Base-by-base conservation (phyloP, 2,329 filamentous ascomycete genomes). In the Monosporascus cannonballus region DNA sequence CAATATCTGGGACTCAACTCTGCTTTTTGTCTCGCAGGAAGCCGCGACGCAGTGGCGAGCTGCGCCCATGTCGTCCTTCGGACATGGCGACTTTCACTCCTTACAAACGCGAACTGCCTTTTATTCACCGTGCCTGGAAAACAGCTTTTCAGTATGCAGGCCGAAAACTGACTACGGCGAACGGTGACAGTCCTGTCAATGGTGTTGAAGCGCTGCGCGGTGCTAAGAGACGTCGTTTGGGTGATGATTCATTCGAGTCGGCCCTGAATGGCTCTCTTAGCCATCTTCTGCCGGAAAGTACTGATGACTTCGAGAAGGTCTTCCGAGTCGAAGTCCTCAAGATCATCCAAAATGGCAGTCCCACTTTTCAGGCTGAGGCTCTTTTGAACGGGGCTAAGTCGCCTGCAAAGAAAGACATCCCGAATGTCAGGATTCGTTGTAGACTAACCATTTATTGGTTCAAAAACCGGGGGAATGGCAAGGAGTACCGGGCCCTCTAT, bases 91-190 rank as follows among this genome's bases (percentile, higher is more conserved):
- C 70, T 61, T 69, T 71, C 63, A 71, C 67, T 63, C 70, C 71
- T 57, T 75, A 71, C 62, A 72, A 73, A 67, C 74, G 75, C 69
- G 73, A 71, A 60, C 69, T 76, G 52, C 78, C 79, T 55, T 82
- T 78, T 66, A 74, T 81, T 54, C 76, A 79, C 59, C 75, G 78
- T 64, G 79, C 77, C 63, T 80, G 76, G 77, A 70, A 75, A 56
- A 73, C 69, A 56, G 73, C 72, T 47, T 20, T 41, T 18, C 38
- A 41, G 59, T 72, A 76, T 61, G 62, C 65, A 54, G 75, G 75
- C 49, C 73, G 69, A 61, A 73, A 72, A 53, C 58, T 71, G 15
- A 73, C 72, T 38, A 69, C 69, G 48, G 61, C 69, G 51, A 67
- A 67, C 59, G 64, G 64, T 62, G 69, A 71, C 54, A 69, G 72